Evolutionary conservation across 805 yeast species (phyloP).

Genomic region (Tetrapisispora iriomotensis): DNA sequence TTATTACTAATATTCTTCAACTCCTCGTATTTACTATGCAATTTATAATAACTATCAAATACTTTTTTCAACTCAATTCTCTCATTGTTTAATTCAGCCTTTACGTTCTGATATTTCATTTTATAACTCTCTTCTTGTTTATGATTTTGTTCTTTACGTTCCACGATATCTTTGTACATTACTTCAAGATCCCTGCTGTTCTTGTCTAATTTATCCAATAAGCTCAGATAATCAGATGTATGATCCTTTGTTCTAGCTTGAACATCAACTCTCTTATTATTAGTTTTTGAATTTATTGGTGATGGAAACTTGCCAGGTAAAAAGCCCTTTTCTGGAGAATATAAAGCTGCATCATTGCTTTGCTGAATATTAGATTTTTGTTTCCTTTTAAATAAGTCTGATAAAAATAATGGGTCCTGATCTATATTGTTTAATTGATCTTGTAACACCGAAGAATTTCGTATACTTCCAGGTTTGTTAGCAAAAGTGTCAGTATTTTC

Average conservation of each 20-base stretch:
- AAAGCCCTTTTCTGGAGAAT: background rate
- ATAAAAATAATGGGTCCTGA: constrained; percentile 18
- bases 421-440: constrained; percentile 11
- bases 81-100: constrained; percentile 27
- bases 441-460: constrained; percentile 1
- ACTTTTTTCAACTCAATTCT: constrained; percentile 27
- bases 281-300: constrained; percentile 8
- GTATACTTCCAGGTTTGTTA: constrained; percentile 7
- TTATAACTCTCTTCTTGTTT: constrained; percentile 11
- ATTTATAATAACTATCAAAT: constrained; percentile 29
- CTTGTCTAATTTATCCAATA: constrained; percentile 19
- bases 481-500: constrained; percentile 20
- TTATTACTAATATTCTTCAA: constrained; percentile 10
- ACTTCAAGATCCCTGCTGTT: constrained; percentile 17
- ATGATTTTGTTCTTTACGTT: constrained; percentile 5
- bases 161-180: constrained; percentile 8
- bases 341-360: background rate
- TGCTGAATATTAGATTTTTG: background rate
- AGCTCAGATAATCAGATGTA: constrained; percentile 11
- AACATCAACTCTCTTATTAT: no score
- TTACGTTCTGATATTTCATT: constrained; percentile 21
- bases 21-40: constrained; percentile 26
- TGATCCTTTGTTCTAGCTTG: background rate
- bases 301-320: constrained; percentile 29
- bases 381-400: constrained; percentile 12